Evolutionary conservation across 805 yeast genomes (phyloP).

Genomic region (Candida khao-thaluensis): DNA sequence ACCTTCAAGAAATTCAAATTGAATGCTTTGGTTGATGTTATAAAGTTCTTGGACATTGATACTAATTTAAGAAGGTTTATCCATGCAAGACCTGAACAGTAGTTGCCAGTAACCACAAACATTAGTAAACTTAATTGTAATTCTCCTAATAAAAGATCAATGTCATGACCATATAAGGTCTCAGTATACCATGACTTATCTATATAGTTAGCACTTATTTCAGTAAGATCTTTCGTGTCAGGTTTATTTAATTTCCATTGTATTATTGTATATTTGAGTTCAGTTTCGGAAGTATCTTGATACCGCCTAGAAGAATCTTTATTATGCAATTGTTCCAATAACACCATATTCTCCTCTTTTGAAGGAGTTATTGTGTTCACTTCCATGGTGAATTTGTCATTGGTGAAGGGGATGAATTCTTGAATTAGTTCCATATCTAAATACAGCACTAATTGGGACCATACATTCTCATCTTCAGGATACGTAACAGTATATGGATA

Average conservation of each 20-base stretch:
- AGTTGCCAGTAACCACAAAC: slow-evolving; percentile 56
- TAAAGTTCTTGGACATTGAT: slow-evolving; percentile 24
- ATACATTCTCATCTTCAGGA: slow-evolving; percentile 25
- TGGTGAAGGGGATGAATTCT: slow-evolving; percentile 15
- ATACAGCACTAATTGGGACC: slow-evolving; percentile 15
- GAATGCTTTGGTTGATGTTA: slow-evolving; percentile 23
- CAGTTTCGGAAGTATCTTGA: slow-evolving; percentile 29
- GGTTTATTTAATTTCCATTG: slow-evolving; percentile 40
- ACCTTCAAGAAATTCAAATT: slow-evolving; percentile 29
- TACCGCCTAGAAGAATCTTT: slow-evolving; percentile 15
- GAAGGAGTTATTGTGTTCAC: slow-evolving; percentile 51
- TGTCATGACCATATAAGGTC: slow-evolving; percentile 32
- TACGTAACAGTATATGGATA: slow-evolving; percentile 38
- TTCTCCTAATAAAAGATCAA: slow-evolving; percentile 46
- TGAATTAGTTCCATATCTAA: slow-evolving; percentile 26
- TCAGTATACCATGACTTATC: slow-evolving; percentile 64
- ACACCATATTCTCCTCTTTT: slow-evolving; percentile 44
- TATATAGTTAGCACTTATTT: slow-evolving; percentile 49
- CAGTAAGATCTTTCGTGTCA: slow-evolving; percentile 22
- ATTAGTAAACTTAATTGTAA: slow-evolving; percentile 51
- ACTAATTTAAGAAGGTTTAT: slow-evolving; percentile 46
- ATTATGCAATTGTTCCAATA: slow-evolving; percentile 33
- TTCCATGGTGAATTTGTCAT: slow-evolving; percentile 14
- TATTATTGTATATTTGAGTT: slow-evolving; percentile 42
- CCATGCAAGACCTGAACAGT: slow-evolving; percentile 68